Evolutionary conservation across 1,284 basidiomycete species (phyloP), one percentile per base, ranked within the genome.

Genomic region (Leccinum fuscescens): DNA sequence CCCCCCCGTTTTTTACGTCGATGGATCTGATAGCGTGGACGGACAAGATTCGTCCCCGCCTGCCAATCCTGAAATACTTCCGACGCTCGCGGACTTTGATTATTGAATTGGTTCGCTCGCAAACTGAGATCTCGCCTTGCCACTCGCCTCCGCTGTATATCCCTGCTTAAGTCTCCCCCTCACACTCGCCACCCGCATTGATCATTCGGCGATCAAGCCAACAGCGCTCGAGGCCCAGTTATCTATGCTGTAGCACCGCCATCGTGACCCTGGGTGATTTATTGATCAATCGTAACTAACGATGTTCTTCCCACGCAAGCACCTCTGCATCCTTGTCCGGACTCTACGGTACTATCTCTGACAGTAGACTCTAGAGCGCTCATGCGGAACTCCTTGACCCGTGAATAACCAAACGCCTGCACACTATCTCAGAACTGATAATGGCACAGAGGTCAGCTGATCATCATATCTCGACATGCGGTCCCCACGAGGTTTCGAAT

Each of bases 51-150:
- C 57, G 56, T 58, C 29, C 49, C 52, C 39, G 46, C 50, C 31
- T 54, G 46, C 42, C 50, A 62, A 56, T 55, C 54, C 20, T 14
- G 22, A 54, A 69, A 61, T 69, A 6, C 70, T 55, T 67, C 72
- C 72, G 72, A 58, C 57, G n/a, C 9, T 67, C 71, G 69, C 71
- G 66, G 69, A 58, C 68, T 62, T 62, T 61, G 17, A 73, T 46
- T 46, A 22, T 46, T 46, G 44, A 46, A 50, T 50, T 50, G 14
- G 17, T 27, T 50, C 15, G 48, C 24, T 22, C 33, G 5, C 37
- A 33, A 20, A 57, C 22, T 44, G 31, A 46, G 22, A 22, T 4
- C 9, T 52, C 31, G 44, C 42, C 31, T 29, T 39, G 27, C 31
- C 31, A 31, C 55, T 62, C 39, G 35, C 14, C n/a, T 22, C 57